A percentile compares a stretch with the other conserved stretches of the same genome.
These are phyloP conservation scores for Maudiozyma pseudohumilis DNA, from an alignment of 805 yeast genomes.

Conservation along the genomic window DNA sequence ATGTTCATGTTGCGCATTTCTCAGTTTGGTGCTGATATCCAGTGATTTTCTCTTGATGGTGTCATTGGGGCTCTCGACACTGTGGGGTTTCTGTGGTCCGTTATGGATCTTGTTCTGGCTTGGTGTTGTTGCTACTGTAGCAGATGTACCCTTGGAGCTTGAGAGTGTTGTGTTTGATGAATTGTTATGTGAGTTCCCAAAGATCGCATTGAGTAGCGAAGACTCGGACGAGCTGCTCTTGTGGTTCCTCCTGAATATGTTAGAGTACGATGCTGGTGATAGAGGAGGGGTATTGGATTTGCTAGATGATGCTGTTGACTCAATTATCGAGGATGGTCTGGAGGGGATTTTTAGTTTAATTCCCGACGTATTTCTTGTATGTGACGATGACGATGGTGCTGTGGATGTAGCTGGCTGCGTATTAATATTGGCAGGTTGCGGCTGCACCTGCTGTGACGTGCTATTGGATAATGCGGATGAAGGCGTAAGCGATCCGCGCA, in stretches of 20 bases:
- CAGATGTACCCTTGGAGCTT: neutral
- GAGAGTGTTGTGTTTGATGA: slow-evolving; percentile 1
- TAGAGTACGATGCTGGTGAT: slow-evolving; percentile 28
- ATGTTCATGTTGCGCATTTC: slow-evolving; percentile 6
- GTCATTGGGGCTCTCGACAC: neutral
- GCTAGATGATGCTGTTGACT: slow-evolving; percentile 8
- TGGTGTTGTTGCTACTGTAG: too few relatives aligned
- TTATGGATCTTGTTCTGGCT: neutral
- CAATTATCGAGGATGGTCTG: slow-evolving; percentile 18
- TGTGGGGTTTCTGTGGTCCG: neutral
- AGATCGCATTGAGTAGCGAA: slow-evolving; percentile 32
- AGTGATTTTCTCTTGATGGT: neutral
- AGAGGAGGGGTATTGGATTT: slow-evolving; percentile 18
- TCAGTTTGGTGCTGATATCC: slow-evolving; percentile 5
- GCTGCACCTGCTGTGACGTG: neutral
- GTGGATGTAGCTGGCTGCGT: neutral
- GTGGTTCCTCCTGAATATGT: slow-evolving; percentile 53
- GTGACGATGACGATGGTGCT: neutral
- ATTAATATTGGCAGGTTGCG: neutral
- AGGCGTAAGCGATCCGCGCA: slow-evolving; percentile 14
- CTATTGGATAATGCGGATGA: neutral
- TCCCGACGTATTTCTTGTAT: slow-evolving; percentile 2
- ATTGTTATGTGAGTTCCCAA: slow-evolving; percentile 16
- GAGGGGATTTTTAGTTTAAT: slow-evolving; percentile 24
- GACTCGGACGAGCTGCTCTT: slow-evolving; percentile 56